Percentiles rank a stretch among this genome's conserved stretches.
These are phyloP conservation scores for Alternaria postmessia DNA, from an alignment of 2,329 filamentous ascomycete species.

Conservation along the genomic window DNA sequence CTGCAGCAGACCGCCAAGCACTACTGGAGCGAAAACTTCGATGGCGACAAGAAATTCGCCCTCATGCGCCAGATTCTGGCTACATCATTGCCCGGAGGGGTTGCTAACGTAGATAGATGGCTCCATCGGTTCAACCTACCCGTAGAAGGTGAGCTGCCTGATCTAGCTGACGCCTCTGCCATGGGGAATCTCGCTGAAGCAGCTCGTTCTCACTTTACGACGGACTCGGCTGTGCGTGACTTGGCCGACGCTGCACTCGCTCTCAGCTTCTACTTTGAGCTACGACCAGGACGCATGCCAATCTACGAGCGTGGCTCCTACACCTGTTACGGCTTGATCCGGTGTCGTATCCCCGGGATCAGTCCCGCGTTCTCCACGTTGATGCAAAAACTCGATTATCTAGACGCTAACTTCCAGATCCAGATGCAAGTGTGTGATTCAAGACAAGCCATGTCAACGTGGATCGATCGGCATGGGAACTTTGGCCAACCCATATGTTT, in stretches of 20 bases:
- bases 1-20: conserved; percentile 1
- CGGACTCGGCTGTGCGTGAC: neutral
- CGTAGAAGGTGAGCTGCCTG: neutral
- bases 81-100: neutral
- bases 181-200: neutral
- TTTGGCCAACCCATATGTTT: conserved; percentile 1
- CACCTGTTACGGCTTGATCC: conserved; percentile 1
- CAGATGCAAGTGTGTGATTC: neutral
- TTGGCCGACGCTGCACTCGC: conserved; percentile 1
- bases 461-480: neutral
- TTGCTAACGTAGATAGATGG: neutral
- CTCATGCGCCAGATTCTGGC: conserved; percentile 1
- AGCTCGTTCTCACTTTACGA: neutral
- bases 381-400: neutral
- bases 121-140: neutral
- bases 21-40: conserved; percentile 1
- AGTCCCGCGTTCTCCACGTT: neutral
- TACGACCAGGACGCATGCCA: neutral
- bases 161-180: neutral
- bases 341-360: neutral
- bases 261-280: conserved; percentile 4
- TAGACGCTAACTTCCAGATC: neutral
- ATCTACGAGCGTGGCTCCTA: conserved; percentile 2
- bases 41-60: conserved; percentile 2
- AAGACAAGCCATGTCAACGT: neutral